Evolutionary conservation across 2,329 filamentous ascomycete species (phyloP).

Genomic region (Colletotrichum lentis): DNA sequence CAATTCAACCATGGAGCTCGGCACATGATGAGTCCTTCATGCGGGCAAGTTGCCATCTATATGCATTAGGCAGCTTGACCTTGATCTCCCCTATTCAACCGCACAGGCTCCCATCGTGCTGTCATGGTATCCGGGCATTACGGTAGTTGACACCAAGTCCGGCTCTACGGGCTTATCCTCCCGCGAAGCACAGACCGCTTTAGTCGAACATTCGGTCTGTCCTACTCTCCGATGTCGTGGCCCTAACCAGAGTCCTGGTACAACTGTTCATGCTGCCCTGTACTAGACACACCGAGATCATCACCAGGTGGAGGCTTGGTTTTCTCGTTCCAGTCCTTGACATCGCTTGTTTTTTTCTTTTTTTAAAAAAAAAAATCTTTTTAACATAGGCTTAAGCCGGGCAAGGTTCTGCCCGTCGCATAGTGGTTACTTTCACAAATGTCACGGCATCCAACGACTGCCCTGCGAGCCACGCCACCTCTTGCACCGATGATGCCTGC

Average conservation of each 20-base stretch:
- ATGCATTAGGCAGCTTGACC: slow-evolving; percentile 1
- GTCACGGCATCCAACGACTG: slow-evolving; percentile 3
- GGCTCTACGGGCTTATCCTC: neutral
- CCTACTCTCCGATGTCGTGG: neutral
- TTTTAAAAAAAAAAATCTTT: no score
- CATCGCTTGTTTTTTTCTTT: neutral
- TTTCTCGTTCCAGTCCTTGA: neutral
- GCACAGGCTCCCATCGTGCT: neutral
- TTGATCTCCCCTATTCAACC: neutral
- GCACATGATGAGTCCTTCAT: slow-evolving; percentile 32
- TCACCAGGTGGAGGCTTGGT: neutral
- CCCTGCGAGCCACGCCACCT: slow-evolving; percentile 2
- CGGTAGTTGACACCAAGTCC: neutral
- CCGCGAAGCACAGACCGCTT: neutral
- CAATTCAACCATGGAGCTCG: neutral
- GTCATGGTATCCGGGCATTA: neutral
- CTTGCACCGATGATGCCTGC: slow-evolving; percentile 28
- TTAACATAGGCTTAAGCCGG: neutral
- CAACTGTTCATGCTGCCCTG: no score
- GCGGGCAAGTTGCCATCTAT: slow-evolving; percentile 16
- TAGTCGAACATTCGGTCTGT: neutral
- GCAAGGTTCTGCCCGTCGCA: slow-evolving; percentile 18
- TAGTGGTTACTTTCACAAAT: neutral
- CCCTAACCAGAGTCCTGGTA: neutral
- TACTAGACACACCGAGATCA: neutral